These are phyloP conservation scores for Salix arbutifolia DNA, from an alignment of 345 rosid species.

Conservation along the genomic window DNA sequence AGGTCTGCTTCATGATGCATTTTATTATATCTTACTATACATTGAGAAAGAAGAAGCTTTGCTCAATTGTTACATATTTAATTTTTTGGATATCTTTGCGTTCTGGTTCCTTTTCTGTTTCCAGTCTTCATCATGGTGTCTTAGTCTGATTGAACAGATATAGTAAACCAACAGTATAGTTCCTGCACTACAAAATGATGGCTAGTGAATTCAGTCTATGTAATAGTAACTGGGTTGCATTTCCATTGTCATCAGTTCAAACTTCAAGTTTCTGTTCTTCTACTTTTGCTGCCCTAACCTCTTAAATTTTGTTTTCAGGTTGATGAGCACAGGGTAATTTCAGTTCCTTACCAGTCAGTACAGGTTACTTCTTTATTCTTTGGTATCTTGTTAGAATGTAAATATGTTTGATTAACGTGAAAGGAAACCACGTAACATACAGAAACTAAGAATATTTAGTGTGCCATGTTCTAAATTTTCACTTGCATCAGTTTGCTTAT, in stretches of 20 bases:
- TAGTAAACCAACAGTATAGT: not conserved
- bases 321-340: constrained; percentile 66
- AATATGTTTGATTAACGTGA: not conserved
- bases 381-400: not conserved
- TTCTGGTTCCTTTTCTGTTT: constrained; percentile 7
- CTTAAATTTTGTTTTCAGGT: constrained; percentile 51
- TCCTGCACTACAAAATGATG: not conserved
- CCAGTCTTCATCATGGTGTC: not conserved
- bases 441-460: not conserved
- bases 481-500: not conserved
- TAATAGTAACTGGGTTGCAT: not conserved
- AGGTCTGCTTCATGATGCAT: constrained; percentile 39
- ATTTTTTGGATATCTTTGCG: not conserved
- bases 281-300: constrained; percentile 16
- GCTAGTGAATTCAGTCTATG: not conserved
- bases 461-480: not conserved
- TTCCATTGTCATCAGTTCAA: not conserved
- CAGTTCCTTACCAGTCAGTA: constrained; percentile 72
- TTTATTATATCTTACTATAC: not conserved
- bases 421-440: not conserved
- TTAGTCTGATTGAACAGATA: constrained; percentile 1
- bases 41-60: not conserved
- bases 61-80: not conserved
- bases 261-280: constrained; percentile 10
- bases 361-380: constrained; percentile 43